Base-by-base conservation (phyloP, 2,329 filamentous ascomycete genomes). In the Paracorniculantispora psalliotae region DNA sequence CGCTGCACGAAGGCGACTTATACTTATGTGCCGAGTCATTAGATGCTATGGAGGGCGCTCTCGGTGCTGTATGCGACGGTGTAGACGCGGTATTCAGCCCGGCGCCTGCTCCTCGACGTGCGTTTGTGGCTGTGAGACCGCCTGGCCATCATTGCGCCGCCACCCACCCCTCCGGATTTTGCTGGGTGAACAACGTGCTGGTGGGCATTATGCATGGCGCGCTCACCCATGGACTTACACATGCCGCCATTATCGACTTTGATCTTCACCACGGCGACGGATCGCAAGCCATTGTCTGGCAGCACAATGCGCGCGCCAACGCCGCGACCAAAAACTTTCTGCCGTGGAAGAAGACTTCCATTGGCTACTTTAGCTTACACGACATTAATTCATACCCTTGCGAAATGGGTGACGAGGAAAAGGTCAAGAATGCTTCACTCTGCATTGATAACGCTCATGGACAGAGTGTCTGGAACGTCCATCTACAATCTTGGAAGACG, bases 351-450 rank as follows among this genome's bases (percentile, higher is more conserved):
- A 94, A 90, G 76, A 87, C 88, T 0, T 87, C 89, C 0, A 94
- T 97, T 66, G 94, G 92, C 10, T 99, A 99, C 71, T 97, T 96
- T 73, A 97, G 92, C 71, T 73, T 99, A 46, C 94, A 99, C 71
- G 94, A 99, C 69, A 97, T 99, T 76, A 97, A 99, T 73, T 97
- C 93, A 0, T 99, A 96, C 68, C 94, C 96, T 0, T 99, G 94
- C 71, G 94, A 99, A 72, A 84, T 83, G 70, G 94, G 93, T n/a
- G 93, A 97, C 62, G 85, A 89, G 60, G 91, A 94, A 23, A 97
- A 97, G 73, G 88, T 97, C 54, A 91, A 89, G 69, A 96, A 93
- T 66, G 94, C 96, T 1, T 97, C 92, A 75, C 76, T 97, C 26
- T 97, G 96, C 71, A 87, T 99, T 63, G 92, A 97, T 61, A 92